Evolutionary conservation across 2,329 filamentous ascomycete genomes (phyloP).

Genomic region (Fusarium sp.): DNA sequence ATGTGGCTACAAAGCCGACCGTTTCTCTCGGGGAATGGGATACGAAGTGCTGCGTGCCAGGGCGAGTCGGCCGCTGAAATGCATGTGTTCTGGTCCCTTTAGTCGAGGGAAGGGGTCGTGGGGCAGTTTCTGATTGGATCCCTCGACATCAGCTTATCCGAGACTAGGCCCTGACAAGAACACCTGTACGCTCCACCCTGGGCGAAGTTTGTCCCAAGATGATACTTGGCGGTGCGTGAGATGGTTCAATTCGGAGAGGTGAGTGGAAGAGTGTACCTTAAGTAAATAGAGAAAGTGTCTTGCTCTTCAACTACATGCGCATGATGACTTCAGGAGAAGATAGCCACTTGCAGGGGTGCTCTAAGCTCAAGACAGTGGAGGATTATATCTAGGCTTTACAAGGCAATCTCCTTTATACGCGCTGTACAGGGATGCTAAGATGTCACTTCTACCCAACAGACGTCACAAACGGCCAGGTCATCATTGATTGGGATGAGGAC

Average conservation of each 20-base stretch:
- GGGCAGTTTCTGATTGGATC: slow-evolving; percentile 35
- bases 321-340: neutral
- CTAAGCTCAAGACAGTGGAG: neutral
- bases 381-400: neutral
- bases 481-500: neutral
- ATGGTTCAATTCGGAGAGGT: slow-evolving; percentile 8
- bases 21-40: slow-evolving; percentile 33
- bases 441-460: neutral
- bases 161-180: slow-evolving; percentile 18
- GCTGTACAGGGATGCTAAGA: neutral
- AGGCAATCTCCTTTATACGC: slow-evolving; percentile 7
- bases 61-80: slow-evolving; percentile 30
- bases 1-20: slow-evolving; percentile 36
- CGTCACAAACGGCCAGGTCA: neutral
- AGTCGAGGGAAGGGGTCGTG: slow-evolving; percentile 32
- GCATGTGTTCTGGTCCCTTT: slow-evolving; percentile 31
- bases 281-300: neutral
- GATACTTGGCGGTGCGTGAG: slow-evolving; percentile 1
- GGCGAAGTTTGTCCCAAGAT: slow-evolving; percentile 19
- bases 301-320: neutral
- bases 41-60: slow-evolving; percentile 39
- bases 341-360: neutral
- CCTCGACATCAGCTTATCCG: slow-evolving; percentile 10
- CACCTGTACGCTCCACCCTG: slow-evolving; percentile 20
- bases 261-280: neutral